phyloP scores from a whole-genome alignment of 768 basidiomycete species.

The Strobilomyces dryophilus region DNA sequence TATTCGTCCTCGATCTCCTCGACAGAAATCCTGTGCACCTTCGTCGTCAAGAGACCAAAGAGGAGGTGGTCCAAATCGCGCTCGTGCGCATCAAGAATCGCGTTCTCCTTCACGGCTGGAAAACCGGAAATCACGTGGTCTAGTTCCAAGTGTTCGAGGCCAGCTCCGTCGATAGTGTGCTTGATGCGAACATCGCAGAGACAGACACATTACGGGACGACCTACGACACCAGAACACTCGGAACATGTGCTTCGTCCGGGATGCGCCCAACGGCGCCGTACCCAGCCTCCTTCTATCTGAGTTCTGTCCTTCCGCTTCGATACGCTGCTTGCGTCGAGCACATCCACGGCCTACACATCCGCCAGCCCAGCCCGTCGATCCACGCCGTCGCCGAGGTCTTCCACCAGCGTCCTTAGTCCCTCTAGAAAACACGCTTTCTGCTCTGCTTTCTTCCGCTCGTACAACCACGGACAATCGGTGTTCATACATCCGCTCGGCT shows the following conservation, averaged over 20 bases:
- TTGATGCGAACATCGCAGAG: constrained; percentile 37
- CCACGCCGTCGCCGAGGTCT: constrained; percentile 12
- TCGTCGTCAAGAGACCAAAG: constrained; percentile 48
- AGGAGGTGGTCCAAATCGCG: constrained; percentile 48
- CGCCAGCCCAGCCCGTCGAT: no score
- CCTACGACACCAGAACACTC: no score
- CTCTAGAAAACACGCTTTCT: constrained; percentile 30
- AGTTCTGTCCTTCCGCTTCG: no score
- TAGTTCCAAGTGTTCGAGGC: constrained; percentile 62
- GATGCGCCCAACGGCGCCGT: no score
- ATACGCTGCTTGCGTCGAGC: no score
- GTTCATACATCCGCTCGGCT: constrained; percentile 72
- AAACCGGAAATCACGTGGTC: constrained; percentile 59
- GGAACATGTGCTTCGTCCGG: no score
- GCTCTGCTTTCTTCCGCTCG: constrained; percentile 38
- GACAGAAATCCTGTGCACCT: background rate
- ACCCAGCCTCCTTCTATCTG: no score
- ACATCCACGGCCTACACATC: no score
- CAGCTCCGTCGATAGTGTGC: constrained; percentile 53
- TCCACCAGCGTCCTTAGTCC: constrained; percentile 31
- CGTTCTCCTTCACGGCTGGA: constrained; percentile 46
- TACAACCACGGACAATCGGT: constrained; percentile 86
- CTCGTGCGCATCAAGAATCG: constrained; percentile 51
- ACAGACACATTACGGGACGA: no score
- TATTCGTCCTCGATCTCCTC: background rate